Percentiles rank a stretch among this genome's conserved stretches.
phyloP scores from a whole-genome alignment of 106 monocot species.

The Platanthera guangdongensis region DNA sequence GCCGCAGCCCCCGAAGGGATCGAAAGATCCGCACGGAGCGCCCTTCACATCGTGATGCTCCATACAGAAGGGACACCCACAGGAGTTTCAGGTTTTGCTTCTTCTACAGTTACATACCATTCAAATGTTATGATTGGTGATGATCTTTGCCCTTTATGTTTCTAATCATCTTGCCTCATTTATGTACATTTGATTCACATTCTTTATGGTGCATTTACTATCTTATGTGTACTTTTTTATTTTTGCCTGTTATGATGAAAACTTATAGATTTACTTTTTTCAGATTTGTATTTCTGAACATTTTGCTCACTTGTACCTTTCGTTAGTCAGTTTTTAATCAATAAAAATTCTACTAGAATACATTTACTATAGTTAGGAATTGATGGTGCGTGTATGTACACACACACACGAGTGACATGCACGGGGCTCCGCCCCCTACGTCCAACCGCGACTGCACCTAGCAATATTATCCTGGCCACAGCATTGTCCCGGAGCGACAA shows the following conservation, averaged over 20 bases:
- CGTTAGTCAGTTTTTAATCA: background rate
- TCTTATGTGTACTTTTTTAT: background rate
- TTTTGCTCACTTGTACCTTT: background rate
- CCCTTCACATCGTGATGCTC: slow-evolving; percentile 58
- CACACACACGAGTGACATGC: too few species aligned
- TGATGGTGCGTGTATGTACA: too few species aligned
- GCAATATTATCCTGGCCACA: too few species aligned
- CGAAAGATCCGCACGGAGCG: slow-evolving; percentile 80
- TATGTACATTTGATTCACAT: background rate
- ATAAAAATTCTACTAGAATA: too few species aligned
- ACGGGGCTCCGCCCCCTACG: too few species aligned
- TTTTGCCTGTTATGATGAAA: background rate
- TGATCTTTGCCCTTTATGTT: background rate
- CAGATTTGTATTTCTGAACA: background rate
- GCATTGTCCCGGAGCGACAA: too few species aligned
- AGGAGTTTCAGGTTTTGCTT: slow-evolving; percentile 40
- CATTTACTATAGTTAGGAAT: too few species aligned
- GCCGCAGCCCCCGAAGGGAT: slow-evolving; percentile 65
- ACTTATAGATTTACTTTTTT: background rate
- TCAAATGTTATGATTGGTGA: background rate
- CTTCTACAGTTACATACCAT: background rate
- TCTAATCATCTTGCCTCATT: background rate
- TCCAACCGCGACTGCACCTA: too few species aligned
- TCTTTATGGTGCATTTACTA: background rate
- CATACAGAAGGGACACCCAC: slow-evolving; percentile 55